Base-by-base conservation (phyloP, 1,139 yeast genomes). In the Pichia sp. region DNA sequence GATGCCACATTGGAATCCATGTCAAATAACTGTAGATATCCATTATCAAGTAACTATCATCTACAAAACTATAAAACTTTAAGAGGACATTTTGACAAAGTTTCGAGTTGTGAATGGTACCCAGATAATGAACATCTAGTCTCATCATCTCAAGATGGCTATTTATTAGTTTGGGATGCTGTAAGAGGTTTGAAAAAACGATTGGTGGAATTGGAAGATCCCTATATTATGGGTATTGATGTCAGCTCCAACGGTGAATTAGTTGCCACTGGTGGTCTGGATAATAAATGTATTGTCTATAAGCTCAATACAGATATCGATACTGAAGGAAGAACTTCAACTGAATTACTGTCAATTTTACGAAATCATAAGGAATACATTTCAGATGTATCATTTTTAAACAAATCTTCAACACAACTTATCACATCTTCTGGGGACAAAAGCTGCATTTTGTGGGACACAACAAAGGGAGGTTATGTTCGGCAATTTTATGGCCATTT, bases 111-210 rank as follows among this genome's bases (percentile, higher is more conserved):
- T 52, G 71, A 77, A 44, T 85, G 95, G 92, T 73, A 81, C 43
- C 59, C 67, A 1, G 82, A 84, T 55, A 76, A 85, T 16, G 63
- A 67, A 37, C 71, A 69, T 38, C 59, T 90, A 3, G 65, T 87
- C 9, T 78, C 88, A 39, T 87, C 88, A 0, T 81, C 94, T 33
- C 95, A 86, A 59, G 97, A 90, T 63, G 96, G 96, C 2, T 84
- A 77, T 57, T 71, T 87, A 69, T 71, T 90, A 41, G 64, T 87
- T 32, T 90, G 97, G 97, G 92, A 88, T 60, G 73, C 88, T 0
- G 67, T 74, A 3, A 76, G 86, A 1, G 92, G 92, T 3, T 68
- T 75, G 53, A 90, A 90, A 58, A 71, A 75, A 46, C 78, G 81
- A 50, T 88, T 88, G 1, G 76, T 88, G 23, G 72, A 77, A 5